Evolutionary conservation across 768 basidiomycete genomes (phyloP).

Genomic region (Mycena filopes): DNA sequence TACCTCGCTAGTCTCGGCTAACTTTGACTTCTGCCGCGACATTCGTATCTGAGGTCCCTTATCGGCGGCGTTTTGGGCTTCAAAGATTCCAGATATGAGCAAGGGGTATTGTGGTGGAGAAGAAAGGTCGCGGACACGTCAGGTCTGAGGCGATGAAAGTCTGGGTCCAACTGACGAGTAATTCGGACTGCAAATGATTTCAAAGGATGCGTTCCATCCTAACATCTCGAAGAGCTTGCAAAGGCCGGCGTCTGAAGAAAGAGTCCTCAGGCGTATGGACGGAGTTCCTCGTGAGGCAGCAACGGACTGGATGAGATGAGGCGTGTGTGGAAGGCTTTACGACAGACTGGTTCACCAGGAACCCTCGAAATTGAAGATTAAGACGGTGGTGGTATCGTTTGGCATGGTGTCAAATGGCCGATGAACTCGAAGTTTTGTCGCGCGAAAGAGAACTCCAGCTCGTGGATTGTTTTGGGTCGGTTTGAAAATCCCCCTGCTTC

Average conservation of each 20-base stretch:
- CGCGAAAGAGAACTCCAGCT: neutral
- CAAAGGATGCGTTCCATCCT: slow-evolving; percentile 2
- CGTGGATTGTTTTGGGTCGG: neutral
- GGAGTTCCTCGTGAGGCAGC: neutral
- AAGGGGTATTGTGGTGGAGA: no score
- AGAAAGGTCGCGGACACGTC: neutral
- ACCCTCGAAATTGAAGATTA: neutral
- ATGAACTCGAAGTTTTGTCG: neutral
- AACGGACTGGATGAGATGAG: neutral
- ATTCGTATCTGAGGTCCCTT: slow-evolving; percentile 1
- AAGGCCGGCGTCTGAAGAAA: slow-evolving; percentile 6
- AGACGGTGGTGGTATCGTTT: neutral
- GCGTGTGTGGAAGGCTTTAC: neutral
- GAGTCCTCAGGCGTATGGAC: neutral
- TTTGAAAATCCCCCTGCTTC: no score
- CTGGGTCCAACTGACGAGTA: neutral
- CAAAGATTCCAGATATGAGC: no score
- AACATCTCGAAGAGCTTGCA: neutral
- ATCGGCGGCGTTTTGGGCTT: neutral
- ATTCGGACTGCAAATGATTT: neutral
- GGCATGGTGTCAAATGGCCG: neutral
- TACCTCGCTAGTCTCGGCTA: no score
- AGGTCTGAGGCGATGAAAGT: neutral
- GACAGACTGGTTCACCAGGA: neutral
- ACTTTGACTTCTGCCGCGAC: neutral